These are phyloP conservation scores for Novymonas esmeraldas DNA, from an alignment of 208 protist species.

Conservation along the genomic window DNA sequence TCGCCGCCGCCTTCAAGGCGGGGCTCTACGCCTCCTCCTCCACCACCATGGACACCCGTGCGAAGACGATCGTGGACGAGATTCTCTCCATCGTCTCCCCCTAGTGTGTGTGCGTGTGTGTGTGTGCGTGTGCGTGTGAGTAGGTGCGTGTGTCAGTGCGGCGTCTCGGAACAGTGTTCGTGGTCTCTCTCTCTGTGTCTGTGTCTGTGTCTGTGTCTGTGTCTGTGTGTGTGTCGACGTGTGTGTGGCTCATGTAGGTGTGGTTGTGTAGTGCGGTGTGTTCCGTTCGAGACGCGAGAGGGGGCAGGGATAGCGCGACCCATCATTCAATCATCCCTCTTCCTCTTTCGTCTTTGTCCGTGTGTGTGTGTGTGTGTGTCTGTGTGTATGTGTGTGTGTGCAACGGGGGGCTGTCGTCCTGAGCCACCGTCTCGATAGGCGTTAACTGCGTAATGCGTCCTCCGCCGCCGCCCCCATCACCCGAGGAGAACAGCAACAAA, in stretches of 20 bases:
- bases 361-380: neutral
- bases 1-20: constrained; percentile 44
- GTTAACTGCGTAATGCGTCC: constrained; percentile 5
- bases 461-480: too few relatives aligned
- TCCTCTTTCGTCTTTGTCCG: neutral
- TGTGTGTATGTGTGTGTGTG: constrained; percentile 2
- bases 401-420: neutral
- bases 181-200: neutral
- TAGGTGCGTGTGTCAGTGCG: too few relatives aligned
- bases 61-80: constrained; percentile 61
- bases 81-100: constrained; percentile 17
- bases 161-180: too few relatives aligned
- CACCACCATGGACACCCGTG: constrained; percentile 46
- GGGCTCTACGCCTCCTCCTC: constrained; percentile 34
- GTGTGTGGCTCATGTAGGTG: too few relatives aligned
- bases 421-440: neutral
- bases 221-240: neutral
- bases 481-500: too few relatives aligned
- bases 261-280: too few relatives aligned
- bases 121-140: too few relatives aligned
- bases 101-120: neutral
- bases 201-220: too few relatives aligned
- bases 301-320: too few relatives aligned
- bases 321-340: too few relatives aligned
- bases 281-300: too few relatives aligned